Base-by-base conservation (phyloP, 2,329 filamentous ascomycete species). In the Aspergillus sp. region DNA sequence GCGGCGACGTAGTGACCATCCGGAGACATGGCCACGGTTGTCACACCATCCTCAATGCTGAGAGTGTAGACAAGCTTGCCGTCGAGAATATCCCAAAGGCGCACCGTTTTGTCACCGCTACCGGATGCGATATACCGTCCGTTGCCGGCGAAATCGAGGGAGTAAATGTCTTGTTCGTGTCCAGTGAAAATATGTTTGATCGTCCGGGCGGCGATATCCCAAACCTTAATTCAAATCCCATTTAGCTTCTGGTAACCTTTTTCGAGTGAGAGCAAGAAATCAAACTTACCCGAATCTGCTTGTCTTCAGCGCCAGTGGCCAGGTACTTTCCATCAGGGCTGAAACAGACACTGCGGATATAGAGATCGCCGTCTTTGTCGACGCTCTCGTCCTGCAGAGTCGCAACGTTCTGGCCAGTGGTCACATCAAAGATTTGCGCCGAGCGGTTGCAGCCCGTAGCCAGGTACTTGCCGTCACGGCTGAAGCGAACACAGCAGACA, bases 141-240 rank as follows among this genome's bases (percentile, higher is more conserved):
- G 58, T 96, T 94, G 38, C 88, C 84, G 30, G 91, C 87, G 68
- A 95, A 98, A 69, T 97, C 93, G 4, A 97, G 77, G 4, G 88
- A 94, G 70, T 97, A 97, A 53, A 98, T 98, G 57, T 98, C 93
- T 69, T 98, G 91, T 69, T 98, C 93, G 69, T 98, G 93, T 27
- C 93, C 93, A n/a, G 83, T 79, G 71, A 98, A 97, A 35, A 88
- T 88, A 64, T 93, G 88, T 60, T 89, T 87, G 64, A 98, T 97
- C 6, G 81, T 83, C 57, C 88, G 80, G 47, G 74, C 79, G 46
- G 79, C 77, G 57, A 98, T 97, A 65, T 98, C 93, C 93, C 93
- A 98, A 44, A 98, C 88, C 86, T 91, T 56, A 27, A 54, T 42
- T 36, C 42, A 41, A 41, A 36, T n/a, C 19, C 12, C n/a, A 49